Percentiles rank a stretch among this genome's conserved stretches.
These are phyloP conservation scores for Lichtheimia ornata DNA, from an alignment of 371 early-diverging fungal genomes.

Conservation along the genomic window DNA sequence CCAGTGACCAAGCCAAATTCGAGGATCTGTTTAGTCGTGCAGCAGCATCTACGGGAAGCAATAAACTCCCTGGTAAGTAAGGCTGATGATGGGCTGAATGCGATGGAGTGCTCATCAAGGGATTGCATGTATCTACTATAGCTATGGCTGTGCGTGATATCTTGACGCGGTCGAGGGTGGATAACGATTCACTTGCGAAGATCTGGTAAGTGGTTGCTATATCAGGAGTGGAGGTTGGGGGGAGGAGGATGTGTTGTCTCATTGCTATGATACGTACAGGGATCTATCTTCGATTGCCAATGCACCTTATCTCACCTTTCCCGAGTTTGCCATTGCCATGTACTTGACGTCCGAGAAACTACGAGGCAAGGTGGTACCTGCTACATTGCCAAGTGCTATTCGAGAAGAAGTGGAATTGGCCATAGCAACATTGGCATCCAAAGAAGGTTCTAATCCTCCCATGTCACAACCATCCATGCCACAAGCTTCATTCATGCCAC, in stretches of 20 bases:
- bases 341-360: constrained; percentile 51
- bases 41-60: constrained; percentile 33
- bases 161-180: constrained; percentile 39
- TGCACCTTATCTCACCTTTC: constrained; percentile 49
- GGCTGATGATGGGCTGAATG: not conserved
- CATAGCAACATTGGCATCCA: constrained; percentile 53
- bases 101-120: not conserved
- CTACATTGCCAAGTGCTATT: constrained; percentile 36
- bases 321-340: constrained; percentile 66
- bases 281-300: constrained; percentile 48
- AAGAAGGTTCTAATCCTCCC: constrained; percentile 25
- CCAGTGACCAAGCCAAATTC: constrained; percentile 47
- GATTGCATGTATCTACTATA: constrained; percentile 8
- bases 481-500: constrained; percentile 23
- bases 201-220: constrained; percentile 39
- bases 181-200: constrained; percentile 50
- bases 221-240: not conserved
- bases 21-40: constrained; percentile 47
- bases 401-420: constrained; percentile 51
- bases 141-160: constrained; percentile 45
- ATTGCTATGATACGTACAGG: constrained; percentile 20
- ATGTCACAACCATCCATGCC: constrained; percentile 19
- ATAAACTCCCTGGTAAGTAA: constrained; percentile 43
- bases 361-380: constrained; percentile 44
- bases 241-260: not conserved